Base-by-base conservation (phyloP, 1,139 yeast genomes). In the Pneumocystis wakefieldiae region DNA sequence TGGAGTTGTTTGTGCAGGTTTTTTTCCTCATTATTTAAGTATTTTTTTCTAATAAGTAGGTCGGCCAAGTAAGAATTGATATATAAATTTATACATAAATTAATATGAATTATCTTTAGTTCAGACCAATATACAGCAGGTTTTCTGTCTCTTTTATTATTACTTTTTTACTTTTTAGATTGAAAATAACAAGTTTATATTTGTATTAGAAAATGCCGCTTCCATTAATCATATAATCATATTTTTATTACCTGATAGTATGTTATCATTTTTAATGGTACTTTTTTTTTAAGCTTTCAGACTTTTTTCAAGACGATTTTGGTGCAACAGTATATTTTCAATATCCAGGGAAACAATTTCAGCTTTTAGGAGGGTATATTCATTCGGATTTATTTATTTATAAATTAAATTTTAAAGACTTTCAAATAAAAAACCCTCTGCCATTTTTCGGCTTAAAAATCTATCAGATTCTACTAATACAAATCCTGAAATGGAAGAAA, bases 311-410 rank as follows among this genome's bases (percentile, higher is more conserved):
- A 68, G 79, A 80, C 2, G 78, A 77, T 5, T 76, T 87, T 60
- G 84, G 92, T 0, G 97, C 97, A 0, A 79, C 91, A 60, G 88
- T 92, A 2, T 92, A 87, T 74, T 91, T 90, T 74, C 96, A 92
- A 72, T 75, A 90, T 64, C 95, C 96, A 1, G 80, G 80, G 35
- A 77, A 79, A 62, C 96, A 87, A 48, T 92, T 89, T 74, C 82
- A 83, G 68, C 75, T 92, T 24, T 80, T 92, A 60, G 98, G 98
- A 61, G 76, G 71, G 73, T 72, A 63, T 61, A 60, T 67, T 64
- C 74, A 60, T 67, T 64, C 74, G 68, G 8, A 19, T 19, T 35
- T 37, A 19, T 24, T 17, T 29, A 19, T 32, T 36, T 14, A 12
- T 24, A n/a, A 38, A 19, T 32, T 28, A 17, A 37, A 19, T 24